Evolutionary conservation across 441 rosid genomes (phyloP), one percentile per base, ranked within the genome.

Genomic region (Euphorbia schlechtendalii): DNA sequence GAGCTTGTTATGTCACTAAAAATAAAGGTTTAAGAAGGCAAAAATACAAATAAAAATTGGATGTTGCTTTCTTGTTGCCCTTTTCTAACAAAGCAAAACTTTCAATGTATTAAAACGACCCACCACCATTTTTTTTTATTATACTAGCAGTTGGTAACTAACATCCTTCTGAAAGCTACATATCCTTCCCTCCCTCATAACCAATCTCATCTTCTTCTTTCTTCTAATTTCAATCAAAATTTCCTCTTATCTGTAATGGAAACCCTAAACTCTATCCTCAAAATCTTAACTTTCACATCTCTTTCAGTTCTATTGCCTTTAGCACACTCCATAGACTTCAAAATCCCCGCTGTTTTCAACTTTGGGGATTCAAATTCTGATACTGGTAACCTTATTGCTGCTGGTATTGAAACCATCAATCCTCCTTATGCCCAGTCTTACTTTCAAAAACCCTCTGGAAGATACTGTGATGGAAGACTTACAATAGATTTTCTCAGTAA

Each of bases 401-500:
- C 78, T 2, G 77, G 75, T 24, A 65, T 71, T 20, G 83, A 78
- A 49, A 70, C 56, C 69, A 73, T 80, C 24, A 60, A 64, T 4
- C 68, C 73, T 13, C 86, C 86, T 18, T 66, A 76, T 14, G 86
- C 83, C 1, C 70, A 79, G 59, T 64, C 70, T 53, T 64, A 67
- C 73, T 82, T 82, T 65, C 64, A 64, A 53, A 68, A 58, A 8
- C 83, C 86, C 18, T 72, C 67, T 40, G 83, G 86, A 24, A 76
- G 83, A 65, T 82, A 73, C 72, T 63, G 71, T 54, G 85, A 81
- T 64, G 85, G 85, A 48, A 77, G 85, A 5, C 77, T 82, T 41
- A 25, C 71, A 30, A 57, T 82, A 17, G 86, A 82, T 73, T 82
- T 82, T 53, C 82, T 94, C 69, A 71, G 97, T 94, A 88, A 75